These are phyloP conservation scores for Sclerotinia borealis DNA, from an alignment of 2,329 filamentous ascomycete species.

Conservation along the genomic window DNA sequence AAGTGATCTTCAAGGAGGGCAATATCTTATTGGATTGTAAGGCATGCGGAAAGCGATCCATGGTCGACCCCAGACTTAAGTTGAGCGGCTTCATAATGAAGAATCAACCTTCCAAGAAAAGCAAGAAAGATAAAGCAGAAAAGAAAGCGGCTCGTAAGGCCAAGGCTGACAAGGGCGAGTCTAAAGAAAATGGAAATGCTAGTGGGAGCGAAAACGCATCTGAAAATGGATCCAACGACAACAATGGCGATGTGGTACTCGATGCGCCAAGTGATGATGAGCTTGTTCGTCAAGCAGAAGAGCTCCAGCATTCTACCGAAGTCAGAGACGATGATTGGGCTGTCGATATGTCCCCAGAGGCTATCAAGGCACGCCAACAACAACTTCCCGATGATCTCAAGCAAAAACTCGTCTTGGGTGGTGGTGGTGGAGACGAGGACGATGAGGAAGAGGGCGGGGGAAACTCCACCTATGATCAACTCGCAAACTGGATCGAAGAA, in stretches of 20 bases:
- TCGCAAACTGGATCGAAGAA: conserved; percentile 85
- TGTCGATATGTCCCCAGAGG: conserved; percentile 92
- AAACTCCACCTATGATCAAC: conserved; percentile 76
- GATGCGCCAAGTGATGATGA: conserved; percentile 87
- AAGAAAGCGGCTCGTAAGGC: conserved; percentile 85
- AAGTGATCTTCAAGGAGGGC: conserved; percentile 89
- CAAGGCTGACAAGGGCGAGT: conserved; percentile 39
- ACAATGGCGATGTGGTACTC: conserved; percentile 40
- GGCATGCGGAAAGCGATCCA: conserved; percentile 88
- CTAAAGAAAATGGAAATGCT: conserved; percentile 47
- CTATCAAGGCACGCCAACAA: conserved; percentile 88
- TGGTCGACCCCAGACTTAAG: conserved; percentile 90
- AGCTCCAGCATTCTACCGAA: conserved; percentile 62
- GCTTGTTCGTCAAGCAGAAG: conserved; percentile 69
- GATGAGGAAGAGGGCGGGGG: conserved; percentile 72
- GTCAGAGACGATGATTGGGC: conserved; percentile 89
- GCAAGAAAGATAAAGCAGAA: conserved; percentile 94
- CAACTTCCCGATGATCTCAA: conserved; percentile 93
- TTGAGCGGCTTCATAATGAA: conserved; percentile 96
- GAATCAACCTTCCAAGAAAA: conserved; percentile 88
- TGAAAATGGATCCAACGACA: conserved; percentile 47
- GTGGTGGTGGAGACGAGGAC: conserved; percentile 70
- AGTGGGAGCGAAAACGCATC: conserved; percentile 62
- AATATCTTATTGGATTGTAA: conserved; percentile 95
- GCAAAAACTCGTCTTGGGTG: conserved; percentile 76